These are phyloP conservation scores for Starmera stellimalicola DNA, from an alignment of 1,139 yeast genomes.

Conservation along the genomic window DNA sequence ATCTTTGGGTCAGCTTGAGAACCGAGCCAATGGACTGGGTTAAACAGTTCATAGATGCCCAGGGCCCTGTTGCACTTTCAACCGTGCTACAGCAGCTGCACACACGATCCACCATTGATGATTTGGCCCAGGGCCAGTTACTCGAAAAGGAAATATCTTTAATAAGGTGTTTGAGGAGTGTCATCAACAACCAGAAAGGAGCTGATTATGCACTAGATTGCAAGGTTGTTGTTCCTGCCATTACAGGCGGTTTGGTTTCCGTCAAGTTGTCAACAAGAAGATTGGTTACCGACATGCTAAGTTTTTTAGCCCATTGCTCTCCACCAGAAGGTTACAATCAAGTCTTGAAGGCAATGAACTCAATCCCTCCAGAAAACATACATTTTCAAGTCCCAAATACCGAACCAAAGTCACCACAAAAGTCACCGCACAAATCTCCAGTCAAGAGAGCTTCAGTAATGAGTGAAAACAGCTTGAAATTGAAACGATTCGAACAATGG, in stretches of 20 bases:
- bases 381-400: constrained; percentile 21
- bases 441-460: constrained; percentile 20
- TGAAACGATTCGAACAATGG: constrained; percentile 80
- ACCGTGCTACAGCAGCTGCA: constrained; percentile 41
- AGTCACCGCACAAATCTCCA: constrained; percentile 26
- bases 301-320: constrained; percentile 42
- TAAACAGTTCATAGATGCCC: constrained; percentile 64
- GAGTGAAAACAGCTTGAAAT: constrained; percentile 8
- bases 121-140: constrained; percentile 21
- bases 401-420: not conserved
- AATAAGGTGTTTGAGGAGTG: constrained; percentile 53
- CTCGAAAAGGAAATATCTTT: constrained; percentile 52
- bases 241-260: constrained; percentile 51
- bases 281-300: constrained; percentile 69
- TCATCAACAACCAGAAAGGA: constrained; percentile 47
- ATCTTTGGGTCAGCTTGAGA: constrained; percentile 82
- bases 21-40: constrained; percentile 95
- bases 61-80: constrained; percentile 82
- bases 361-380: constrained; percentile 46
- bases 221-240: constrained; percentile 43
- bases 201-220: constrained; percentile 45
- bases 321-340: constrained; percentile 52
- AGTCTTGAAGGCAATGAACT: constrained; percentile 55
- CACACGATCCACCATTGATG: constrained; percentile 18
- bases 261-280: constrained; percentile 65